These are phyloP conservation scores for Lodderomyces beijingensis DNA, from an alignment of 1,139 yeast species.

Conservation along the genomic window DNA sequence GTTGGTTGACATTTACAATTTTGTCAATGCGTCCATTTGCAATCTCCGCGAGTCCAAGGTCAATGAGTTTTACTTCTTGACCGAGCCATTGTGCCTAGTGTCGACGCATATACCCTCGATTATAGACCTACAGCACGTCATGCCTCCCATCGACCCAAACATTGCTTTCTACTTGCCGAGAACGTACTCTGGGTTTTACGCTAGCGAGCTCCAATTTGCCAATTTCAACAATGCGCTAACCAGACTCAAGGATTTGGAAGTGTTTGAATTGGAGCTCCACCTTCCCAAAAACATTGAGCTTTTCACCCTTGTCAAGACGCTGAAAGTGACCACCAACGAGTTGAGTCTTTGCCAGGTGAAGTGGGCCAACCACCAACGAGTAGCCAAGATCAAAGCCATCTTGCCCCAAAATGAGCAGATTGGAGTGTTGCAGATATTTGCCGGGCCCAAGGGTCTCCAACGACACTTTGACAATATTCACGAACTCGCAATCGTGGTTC, in stretches of 20 bases:
- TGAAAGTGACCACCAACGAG: conserved; percentile 48
- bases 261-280: conserved; percentile 71
- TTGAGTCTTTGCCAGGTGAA: conserved; percentile 70
- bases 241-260: conserved; percentile 66
- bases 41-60: conserved; percentile 24
- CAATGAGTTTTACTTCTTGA: conserved; percentile 67
- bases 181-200: conserved; percentile 75
- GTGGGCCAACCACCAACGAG: conserved; percentile 62
- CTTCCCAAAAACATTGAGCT: conserved; percentile 69
- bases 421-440: conserved; percentile 74
- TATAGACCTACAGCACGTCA: conserved; percentile 75
- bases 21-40: conserved; percentile 34
- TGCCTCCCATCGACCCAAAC: conserved; percentile 76
- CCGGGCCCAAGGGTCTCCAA: conserved; percentile 64
- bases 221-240: conserved; percentile 78
- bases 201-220: conserved; percentile 51
- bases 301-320: conserved; percentile 50
- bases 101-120: conserved; percentile 85
- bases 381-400: conserved; percentile 75
- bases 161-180: conserved; percentile 81
- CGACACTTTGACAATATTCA: conserved; percentile 58
- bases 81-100: conserved; percentile 69
- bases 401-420: conserved; percentile 63
- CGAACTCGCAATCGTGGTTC: conserved; percentile 72
- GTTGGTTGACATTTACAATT: conserved; percentile 55